These are phyloP conservation scores for Endotrypanum monterogeii DNA, from an alignment of 208 protist genomes.

Conservation along the genomic window DNA sequence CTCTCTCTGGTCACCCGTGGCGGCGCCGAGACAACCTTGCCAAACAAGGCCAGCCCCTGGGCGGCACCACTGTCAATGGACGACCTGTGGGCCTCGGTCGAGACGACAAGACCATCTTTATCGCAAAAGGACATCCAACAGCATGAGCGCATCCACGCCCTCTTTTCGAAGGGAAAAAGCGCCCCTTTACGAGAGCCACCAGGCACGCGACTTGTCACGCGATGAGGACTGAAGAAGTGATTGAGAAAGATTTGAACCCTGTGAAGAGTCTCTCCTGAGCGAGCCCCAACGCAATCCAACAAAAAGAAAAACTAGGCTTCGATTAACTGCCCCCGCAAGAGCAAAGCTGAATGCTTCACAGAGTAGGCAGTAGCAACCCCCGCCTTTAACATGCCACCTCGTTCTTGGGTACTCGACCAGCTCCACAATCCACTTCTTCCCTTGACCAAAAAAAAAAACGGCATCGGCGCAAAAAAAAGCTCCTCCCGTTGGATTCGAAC, in stretches of 20 bases:
- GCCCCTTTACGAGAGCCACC: slow-evolving; percentile 27
- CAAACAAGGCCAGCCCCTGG: slow-evolving; percentile 8
- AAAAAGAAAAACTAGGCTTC: too few species aligned
- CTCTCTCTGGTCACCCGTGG: slow-evolving; percentile 2
- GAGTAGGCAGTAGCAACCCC: too few species aligned
- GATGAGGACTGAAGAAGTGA: slow-evolving; percentile 8
- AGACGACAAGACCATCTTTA: slow-evolving; percentile 60
- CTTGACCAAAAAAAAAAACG: not conserved
- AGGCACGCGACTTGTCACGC: slow-evolving; percentile 55
- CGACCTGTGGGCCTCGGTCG: slow-evolving; percentile 60
- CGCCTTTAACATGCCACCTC: too few species aligned
- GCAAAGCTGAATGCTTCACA: too few species aligned
- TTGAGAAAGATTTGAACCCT: not conserved
- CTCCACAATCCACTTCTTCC: not conserved
- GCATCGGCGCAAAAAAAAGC: slow-evolving; percentile 2
- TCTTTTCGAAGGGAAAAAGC: slow-evolving; percentile 60
- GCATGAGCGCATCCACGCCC: slow-evolving; percentile 68
- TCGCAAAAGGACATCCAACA: slow-evolving; percentile 60
- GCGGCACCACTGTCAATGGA: slow-evolving; percentile 42
- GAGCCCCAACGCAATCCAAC: not conserved
- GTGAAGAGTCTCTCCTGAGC: not conserved
- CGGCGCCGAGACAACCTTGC: not conserved
- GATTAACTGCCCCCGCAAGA: too few species aligned
- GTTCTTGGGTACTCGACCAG: too few species aligned
- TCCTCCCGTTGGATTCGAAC: slow-evolving; percentile 46